A percentile compares a stretch with the other conserved stretches of the same genome.
phyloP scores from a whole-genome alignment of 2,329 filamentous ascomycete species.

The Pseudocercospora crystallina region DNA sequence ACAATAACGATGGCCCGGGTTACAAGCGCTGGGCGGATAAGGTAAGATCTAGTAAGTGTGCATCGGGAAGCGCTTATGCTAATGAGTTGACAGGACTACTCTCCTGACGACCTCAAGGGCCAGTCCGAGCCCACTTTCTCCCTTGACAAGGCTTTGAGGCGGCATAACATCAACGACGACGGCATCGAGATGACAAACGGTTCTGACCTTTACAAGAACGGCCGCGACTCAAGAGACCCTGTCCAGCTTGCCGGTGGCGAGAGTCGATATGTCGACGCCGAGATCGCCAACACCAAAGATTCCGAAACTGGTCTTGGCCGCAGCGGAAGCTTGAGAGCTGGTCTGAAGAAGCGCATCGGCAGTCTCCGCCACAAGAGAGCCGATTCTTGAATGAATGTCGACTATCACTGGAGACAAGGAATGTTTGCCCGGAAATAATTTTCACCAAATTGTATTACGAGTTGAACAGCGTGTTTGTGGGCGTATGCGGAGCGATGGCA shows the following conservation, averaged over 20 bases:
- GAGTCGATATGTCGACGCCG: slow-evolving; percentile 33
- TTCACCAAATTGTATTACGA: no score
- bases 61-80: background rate
- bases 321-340: slow-evolving; percentile 37
- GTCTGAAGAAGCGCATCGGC: slow-evolving; percentile 50
- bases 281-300: slow-evolving; percentile 29
- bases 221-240: slow-evolving; percentile 34
- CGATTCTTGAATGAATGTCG: background rate
- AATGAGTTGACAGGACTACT: slow-evolving; percentile 55
- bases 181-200: slow-evolving; percentile 49
- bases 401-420: no score
- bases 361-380: slow-evolving; percentile 42
- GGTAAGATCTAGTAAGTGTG: slow-evolving; percentile 51
- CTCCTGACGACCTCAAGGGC: slow-evolving; percentile 75
- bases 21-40: slow-evolving; percentile 74
- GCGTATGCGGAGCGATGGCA: no score
- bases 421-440: no score
- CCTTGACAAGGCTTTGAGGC: slow-evolving; percentile 66
- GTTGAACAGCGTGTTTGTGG: no score
- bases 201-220: slow-evolving; percentile 38
- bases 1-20: slow-evolving; percentile 65
- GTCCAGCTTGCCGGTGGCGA: slow-evolving; percentile 36
- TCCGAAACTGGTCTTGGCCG: slow-evolving; percentile 28
- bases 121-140: slow-evolving; percentile 76
- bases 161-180: slow-evolving; percentile 49